These are phyloP conservation scores for Trichoderma reesei DNA, from an alignment of 495 filamentous ascomycete species.

Conservation along the genomic window DNA sequence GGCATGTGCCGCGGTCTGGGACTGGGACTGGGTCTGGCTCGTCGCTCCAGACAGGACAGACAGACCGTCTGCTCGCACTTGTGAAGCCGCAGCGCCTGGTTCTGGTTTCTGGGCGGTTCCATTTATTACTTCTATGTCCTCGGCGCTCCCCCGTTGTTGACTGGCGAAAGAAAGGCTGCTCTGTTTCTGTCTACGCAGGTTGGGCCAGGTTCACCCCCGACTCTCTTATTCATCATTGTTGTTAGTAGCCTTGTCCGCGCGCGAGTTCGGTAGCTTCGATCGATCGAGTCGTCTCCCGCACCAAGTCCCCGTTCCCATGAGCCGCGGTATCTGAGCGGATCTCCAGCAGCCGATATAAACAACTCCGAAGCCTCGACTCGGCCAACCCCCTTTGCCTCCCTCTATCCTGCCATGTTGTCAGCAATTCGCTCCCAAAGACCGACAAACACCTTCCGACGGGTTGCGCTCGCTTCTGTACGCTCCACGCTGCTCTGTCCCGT, in stretches of 20 bases:
- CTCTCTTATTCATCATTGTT: background rate
- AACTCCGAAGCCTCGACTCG: background rate
- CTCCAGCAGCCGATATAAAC: constrained; percentile 4
- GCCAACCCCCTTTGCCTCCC: background rate
- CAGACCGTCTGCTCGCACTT: background rate
- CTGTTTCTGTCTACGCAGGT: background rate
- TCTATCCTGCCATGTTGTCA: constrained; percentile 1
- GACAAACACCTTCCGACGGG: constrained; percentile 9
- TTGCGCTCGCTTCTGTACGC: background rate
- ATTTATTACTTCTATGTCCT: background rate
- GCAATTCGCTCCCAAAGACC: constrained; percentile 2
- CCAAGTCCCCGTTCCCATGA: background rate
- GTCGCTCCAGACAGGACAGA: background rate
- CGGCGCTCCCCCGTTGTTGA: background rate
- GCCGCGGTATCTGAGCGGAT: constrained; percentile 4
- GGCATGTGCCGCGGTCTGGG: background rate
- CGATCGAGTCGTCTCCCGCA: background rate
- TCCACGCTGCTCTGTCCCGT: background rate
- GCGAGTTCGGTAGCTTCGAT: background rate
- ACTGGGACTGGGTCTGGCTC: background rate
- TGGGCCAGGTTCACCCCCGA: background rate
- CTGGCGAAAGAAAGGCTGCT: background rate
- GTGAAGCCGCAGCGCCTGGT: background rate
- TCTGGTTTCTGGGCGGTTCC: background rate
- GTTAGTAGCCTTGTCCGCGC: background rate